Base-by-base conservation (phyloP, 75 land plant genomes). In the Pinus taeda region DNA sequence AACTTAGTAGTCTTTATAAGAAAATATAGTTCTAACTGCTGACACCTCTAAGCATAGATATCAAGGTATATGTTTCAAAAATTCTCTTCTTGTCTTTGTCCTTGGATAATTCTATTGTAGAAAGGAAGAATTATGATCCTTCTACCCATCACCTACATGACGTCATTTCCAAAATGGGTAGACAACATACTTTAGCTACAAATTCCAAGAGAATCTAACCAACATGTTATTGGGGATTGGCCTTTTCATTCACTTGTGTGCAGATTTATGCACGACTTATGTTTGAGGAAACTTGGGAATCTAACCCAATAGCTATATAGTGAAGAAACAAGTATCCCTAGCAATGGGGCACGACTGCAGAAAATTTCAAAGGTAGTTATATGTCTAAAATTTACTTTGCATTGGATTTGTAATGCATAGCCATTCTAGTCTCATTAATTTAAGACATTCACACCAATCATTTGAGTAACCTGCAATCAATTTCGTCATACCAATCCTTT, bases 381-480 rank as follows among this genome's bases (percentile, higher is more conserved):
- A 29, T 12, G 29, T 36, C 21, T 67, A 18, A 67, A 8, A 15
- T 11, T 37, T 4, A 0, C 18, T 67, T 45, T 45, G 49, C 49
- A 45, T 5, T 45, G 6, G 45, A 42, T 0, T 42, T 42, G 45
- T 42, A 42, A 5, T 42, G 45, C 45, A 42, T 5, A 42, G 45
- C 45, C 45, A 42, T 42, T 5, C 5, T 6, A 42, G 45, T 42
- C 5, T 42, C 45, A 42, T 42, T 42, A 42, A 5, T 42, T 42
- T 82, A 71, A 85, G 58, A 84, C 61, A 42, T 79, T 37, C 5
- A 87, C 89, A 55, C 89, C 89, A 70, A 87, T 87, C 72, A 78
- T 83, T 30, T 84, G 73, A 42, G 89, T 86, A 74, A 87, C 89
- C 89, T 87, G 78, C 79, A 82, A 20, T 62, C 72, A 64, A 39